Evolutionary conservation across 1,284 basidiomycete species (phyloP), one percentile per base, ranked within the genome.

Genomic region (Mycena citricolor): DNA sequence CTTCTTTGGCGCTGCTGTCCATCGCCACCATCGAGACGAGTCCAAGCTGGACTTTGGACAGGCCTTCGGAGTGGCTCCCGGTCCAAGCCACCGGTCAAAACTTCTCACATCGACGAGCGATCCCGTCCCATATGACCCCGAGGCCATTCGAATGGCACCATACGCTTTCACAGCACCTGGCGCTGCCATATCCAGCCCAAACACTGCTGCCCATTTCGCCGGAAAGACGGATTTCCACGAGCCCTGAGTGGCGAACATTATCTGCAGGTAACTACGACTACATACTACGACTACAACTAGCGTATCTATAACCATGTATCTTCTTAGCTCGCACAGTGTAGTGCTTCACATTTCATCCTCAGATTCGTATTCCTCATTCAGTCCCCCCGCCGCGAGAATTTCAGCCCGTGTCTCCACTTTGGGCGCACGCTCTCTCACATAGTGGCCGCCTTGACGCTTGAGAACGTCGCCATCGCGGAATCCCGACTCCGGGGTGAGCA

Each of bases 1-100:
- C 68, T 88, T 81, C 64, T 49, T 76, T 42, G 67, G 69, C 57
- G 76, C 75, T 7, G 58, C 67, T 34, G 68, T 77, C 23, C 68
- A 66, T 48, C 62, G 73, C 8, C 59, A 64, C 39, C 63, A 58
- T 8, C 59, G 63, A 38, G 54, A 61, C 24, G 60, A 62, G 37
- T 26, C 50, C 36, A 63, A 64, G 47, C 54, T 59, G 56, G 57
- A 68, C 57, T 74, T 81, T 41, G 76, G 64, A 19, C 60, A 74
- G 54, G 79, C 79, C 28, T 83, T 83, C 51, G 71, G 77, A 21
- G 56, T 79, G 22, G 58, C 56, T 8, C 11, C 6, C 35, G 32
- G 49, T 52, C 40, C 40, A 50, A 33, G 49, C 54, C 32, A 46
- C 39, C 16, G 48, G 41, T 13, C 21, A 11, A 37, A 54, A 59